Conservation (phyloP, 176 grass and related monocot species). For the Oryza punctata region DNA sequence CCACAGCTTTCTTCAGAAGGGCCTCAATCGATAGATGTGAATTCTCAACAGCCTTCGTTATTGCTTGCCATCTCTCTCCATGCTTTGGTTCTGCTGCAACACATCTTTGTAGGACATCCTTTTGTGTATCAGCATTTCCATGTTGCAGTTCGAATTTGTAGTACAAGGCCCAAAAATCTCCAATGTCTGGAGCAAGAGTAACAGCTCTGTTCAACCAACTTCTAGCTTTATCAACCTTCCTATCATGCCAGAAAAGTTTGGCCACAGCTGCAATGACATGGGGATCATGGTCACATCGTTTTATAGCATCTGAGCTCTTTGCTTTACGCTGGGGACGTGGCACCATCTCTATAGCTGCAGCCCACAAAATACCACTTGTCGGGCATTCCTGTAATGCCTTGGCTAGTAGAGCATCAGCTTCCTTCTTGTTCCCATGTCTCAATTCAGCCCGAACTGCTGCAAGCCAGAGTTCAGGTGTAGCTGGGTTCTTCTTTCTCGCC, state of each 20-base stretch:
- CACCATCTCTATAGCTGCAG: slow-evolving; percentile 81
- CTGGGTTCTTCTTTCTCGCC: slow-evolving; percentile 85
- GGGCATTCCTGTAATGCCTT: slow-evolving; percentile 94
- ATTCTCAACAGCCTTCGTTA: slow-evolving; percentile 89
- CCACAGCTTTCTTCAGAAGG: slow-evolving; percentile 73
- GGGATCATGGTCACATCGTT: slow-evolving; percentile 74
- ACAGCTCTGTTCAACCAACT: slow-evolving; percentile 88
- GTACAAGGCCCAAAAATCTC: slow-evolving; percentile 83
- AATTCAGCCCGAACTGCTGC: slow-evolving; percentile 79
- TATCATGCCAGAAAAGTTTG: slow-evolving; percentile 86
- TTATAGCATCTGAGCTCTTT: slow-evolving; percentile 81
- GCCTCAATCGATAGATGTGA: slow-evolving; percentile 72
- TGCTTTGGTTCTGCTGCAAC: slow-evolving; percentile 81
- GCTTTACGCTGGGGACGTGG: slow-evolving; percentile 74
- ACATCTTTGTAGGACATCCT: slow-evolving; percentile 74
- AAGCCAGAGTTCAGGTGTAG: slow-evolving; percentile 89
- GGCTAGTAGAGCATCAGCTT: slow-evolving; percentile 77
- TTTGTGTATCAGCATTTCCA: slow-evolving; percentile 73
- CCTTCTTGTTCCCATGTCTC: slow-evolving; percentile 82
- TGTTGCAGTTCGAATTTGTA: slow-evolving; percentile 94
- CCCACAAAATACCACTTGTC: slow-evolving; percentile 90
- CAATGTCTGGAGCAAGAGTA: slow-evolving; percentile 76
- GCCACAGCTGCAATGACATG: slow-evolving; percentile 85
- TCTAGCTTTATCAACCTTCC: slow-evolving; percentile 92
- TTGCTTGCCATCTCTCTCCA: slow-evolving; percentile 83